Conservation (phyloP, 345 rosid genomes). For the Lenwebbia sp. region DNA sequence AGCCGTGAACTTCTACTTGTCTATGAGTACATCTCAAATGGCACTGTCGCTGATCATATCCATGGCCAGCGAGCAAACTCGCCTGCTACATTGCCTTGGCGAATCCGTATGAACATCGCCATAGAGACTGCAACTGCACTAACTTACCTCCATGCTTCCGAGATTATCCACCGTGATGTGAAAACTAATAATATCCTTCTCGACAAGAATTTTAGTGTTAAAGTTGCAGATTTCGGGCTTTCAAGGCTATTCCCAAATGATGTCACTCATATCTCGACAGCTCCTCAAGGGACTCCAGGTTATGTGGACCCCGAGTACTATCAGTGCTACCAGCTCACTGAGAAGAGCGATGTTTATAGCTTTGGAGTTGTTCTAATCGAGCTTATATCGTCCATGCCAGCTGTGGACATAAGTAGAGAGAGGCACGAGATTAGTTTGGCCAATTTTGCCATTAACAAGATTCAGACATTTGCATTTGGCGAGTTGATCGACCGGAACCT, state of each 20-base stretch:
- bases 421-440: constrained; percentile 5
- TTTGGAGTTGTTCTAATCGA: constrained; percentile 13
- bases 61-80: background rate
- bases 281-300: constrained; percentile 16
- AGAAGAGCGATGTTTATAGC: constrained; percentile 13
- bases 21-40: constrained; percentile 9
- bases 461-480: background rate
- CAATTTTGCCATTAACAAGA: constrained; percentile 3
- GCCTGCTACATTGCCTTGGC: constrained; percentile 5
- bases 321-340: constrained; percentile 8
- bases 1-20: constrained; percentile 25
- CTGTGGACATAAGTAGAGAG: constrained; percentile 8
- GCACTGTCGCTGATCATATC: constrained; percentile 7
- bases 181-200: constrained; percentile 14
- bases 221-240: constrained; percentile 10
- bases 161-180: constrained; percentile 7
- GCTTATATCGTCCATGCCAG: constrained; percentile 3
- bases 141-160: constrained; percentile 3
- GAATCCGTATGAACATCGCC: constrained; percentile 2
- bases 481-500: constrained; percentile 3
- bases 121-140: constrained; percentile 4
- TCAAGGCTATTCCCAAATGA: constrained; percentile 6
- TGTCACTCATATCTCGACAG: constrained; percentile 5
- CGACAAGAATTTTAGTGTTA: constrained; percentile 2
- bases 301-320: constrained; percentile 12